phyloP scores from a whole-genome alignment of 192 early-diverging fungal species.

The Coemansia sp. region DNA sequence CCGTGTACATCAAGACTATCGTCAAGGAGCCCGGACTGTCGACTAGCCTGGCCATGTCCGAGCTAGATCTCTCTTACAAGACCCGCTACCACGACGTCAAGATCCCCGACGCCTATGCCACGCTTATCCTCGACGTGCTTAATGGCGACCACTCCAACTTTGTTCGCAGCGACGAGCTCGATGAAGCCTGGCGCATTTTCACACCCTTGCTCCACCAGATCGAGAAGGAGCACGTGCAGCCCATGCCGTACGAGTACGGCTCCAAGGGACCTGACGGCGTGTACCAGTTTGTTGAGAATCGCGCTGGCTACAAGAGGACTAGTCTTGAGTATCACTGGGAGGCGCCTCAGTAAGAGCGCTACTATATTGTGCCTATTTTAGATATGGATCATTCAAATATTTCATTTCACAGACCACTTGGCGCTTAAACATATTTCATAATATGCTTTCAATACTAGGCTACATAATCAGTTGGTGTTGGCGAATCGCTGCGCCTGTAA shows the following conservation, averaged over 20 bases:
- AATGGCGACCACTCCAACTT: conserved; percentile 93
- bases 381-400: background rate
- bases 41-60: conserved; percentile 75
- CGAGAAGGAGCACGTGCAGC: conserved; percentile 61
- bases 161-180: conserved; percentile 86
- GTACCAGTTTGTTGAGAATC: conserved; percentile 62
- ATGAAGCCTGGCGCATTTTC: conserved; percentile 95
- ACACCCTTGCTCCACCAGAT: conserved; percentile 91
- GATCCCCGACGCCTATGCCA: conserved; percentile 97
- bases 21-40: conserved; percentile 91
- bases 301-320: conserved; percentile 44
- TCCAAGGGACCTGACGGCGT: conserved; percentile 76
- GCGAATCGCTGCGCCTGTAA: conserved; percentile 59
- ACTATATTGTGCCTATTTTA: background rate
- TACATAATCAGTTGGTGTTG: conserved; percentile 2
- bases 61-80: conserved; percentile 88
- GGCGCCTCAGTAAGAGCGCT: conserved; percentile 26
- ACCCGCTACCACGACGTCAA: conserved; percentile 78
- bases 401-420: conserved; percentile 7
- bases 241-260: conserved; percentile 75
- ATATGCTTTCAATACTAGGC: background rate
- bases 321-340: conserved; percentile 46
- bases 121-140: conserved; percentile 85
- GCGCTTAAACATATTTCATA: background rate
- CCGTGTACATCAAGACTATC: conserved; percentile 93